phyloP scores from a whole-genome alignment of 495 filamentous ascomycete species.

The Daldinia decipiens region DNA sequence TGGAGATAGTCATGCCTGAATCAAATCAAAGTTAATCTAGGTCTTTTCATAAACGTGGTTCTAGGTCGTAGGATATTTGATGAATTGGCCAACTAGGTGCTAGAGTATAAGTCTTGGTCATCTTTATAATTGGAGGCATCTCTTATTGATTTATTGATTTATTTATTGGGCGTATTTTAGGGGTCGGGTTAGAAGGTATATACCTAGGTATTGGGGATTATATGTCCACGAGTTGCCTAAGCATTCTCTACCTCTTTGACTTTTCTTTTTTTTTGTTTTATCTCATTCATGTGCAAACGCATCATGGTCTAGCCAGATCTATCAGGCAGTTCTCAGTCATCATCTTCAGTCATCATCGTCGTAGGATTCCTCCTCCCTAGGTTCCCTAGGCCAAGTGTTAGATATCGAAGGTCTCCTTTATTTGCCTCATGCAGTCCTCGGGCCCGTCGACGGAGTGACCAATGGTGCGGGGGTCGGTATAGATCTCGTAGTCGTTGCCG shows the following conservation, averaged over 20 bases:
- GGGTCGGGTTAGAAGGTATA: not conserved
- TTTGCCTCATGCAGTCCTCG: constrained; percentile 77
- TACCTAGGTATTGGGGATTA: constrained; percentile 9
- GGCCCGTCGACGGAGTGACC: constrained; percentile 85
- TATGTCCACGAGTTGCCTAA: constrained; percentile 12
- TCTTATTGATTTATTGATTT: too few relatives aligned
- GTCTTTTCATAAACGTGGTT: not conserved
- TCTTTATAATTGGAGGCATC: not conserved
- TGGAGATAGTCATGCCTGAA: constrained; percentile 27
- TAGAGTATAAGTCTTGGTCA: not conserved
- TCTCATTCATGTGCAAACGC: constrained; percentile 3
- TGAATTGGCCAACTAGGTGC: not conserved
- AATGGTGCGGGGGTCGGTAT: constrained; percentile 76
- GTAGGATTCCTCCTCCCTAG: not conserved
- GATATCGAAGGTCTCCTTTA: constrained; percentile 83
- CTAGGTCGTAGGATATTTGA: not conserved
- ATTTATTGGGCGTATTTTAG: not conserved
- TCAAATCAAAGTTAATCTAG: constrained; percentile 24
- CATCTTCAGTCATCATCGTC: not conserved
- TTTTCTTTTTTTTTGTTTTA: constrained; percentile 1
- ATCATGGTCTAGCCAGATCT: constrained; percentile 15
- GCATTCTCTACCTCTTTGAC: constrained; percentile 3
- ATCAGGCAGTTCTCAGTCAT: not conserved
- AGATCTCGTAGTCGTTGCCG: constrained; percentile 97
- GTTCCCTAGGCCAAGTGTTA: too few relatives aligned